A percentile compares a stretch with the other conserved stretches of the same genome.
phyloP scores from a whole-genome alignment of 2,329 filamentous ascomycete genomes.

The Alternaria sp. region DNA sequence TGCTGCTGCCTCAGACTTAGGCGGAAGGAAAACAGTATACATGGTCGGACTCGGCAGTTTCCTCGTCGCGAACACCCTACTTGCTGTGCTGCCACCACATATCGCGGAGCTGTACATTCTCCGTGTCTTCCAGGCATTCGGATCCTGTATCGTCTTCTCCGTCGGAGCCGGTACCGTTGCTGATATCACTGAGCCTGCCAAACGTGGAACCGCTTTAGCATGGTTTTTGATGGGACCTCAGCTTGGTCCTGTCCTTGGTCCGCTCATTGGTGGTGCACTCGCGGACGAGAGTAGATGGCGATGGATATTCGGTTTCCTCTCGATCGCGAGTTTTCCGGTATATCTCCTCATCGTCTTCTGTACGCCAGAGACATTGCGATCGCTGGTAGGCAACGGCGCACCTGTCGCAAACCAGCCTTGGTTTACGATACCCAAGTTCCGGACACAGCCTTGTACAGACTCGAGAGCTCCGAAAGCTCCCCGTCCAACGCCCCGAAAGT shows the following conservation, averaged over 20 bases:
- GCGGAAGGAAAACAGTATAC: conserved; percentile 52
- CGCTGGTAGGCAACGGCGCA: conserved; percentile 53
- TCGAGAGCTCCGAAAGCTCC: conserved; percentile 28
- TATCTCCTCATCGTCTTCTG: conserved; percentile 45
- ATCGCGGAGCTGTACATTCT: conserved; percentile 50
- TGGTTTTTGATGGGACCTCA: conserved; percentile 55
- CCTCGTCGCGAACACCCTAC: conserved; percentile 49
- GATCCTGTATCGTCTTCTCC: conserved; percentile 52
- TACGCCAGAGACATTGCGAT: conserved; percentile 56
- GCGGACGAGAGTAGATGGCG: conserved; percentile 48
- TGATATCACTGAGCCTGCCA: conserved; percentile 51
- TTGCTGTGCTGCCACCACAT: conserved; percentile 50
- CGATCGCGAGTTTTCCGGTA: conserved; percentile 31
- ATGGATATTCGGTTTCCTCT: conserved; percentile 55
- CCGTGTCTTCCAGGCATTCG: conserved; percentile 53
- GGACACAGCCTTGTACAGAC: conserved; percentile 27
- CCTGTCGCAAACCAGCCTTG: conserved; percentile 33
- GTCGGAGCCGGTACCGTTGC: conserved; percentile 55
- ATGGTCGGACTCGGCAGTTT: conserved; percentile 51
- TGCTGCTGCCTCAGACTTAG: conserved; percentile 50
- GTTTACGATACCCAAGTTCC: conserved; percentile 34
- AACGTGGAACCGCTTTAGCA: conserved; percentile 51
- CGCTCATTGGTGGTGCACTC: conserved; percentile 52
- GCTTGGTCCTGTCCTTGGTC: conserved; percentile 54
- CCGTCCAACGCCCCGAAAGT: conserved; percentile 30